These are phyloP conservation scores for Trichoderma virens DNA, from an alignment of 495 filamentous ascomycete genomes.

Conservation along the genomic window DNA sequence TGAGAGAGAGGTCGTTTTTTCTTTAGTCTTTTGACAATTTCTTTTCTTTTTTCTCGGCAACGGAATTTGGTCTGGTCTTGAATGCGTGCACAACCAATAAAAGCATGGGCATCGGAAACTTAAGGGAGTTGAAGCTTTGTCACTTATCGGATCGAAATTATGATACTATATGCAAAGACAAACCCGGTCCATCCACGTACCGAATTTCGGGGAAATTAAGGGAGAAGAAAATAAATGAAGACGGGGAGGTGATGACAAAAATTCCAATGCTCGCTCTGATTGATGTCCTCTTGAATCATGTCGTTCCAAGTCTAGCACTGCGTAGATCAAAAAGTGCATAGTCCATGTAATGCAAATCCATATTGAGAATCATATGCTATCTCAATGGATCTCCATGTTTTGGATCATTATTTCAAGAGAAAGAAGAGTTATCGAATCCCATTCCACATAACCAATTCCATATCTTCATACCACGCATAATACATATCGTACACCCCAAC, in stretches of 20 bases:
- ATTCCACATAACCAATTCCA: neutral
- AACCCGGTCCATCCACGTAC: conserved; percentile 4
- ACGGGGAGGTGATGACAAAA: neutral
- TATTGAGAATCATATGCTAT: neutral
- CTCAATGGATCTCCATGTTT: neutral
- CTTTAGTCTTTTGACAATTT: neutral
- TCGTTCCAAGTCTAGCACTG: too few species aligned
- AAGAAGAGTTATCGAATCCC: neutral
- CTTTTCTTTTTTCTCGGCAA: neutral
- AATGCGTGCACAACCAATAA: conserved; percentile 18
- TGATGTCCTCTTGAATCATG: neutral
- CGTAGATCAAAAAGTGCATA: too few species aligned
- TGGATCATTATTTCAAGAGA: neutral
- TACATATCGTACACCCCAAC: neutral
- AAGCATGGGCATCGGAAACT: conserved; percentile 8
- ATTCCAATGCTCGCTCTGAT: neutral
- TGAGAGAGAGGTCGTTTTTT: conserved; percentile 10
- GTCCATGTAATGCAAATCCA: too few species aligned
- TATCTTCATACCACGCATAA: neutral
- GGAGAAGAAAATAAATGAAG: neutral
- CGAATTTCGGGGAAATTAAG: neutral
- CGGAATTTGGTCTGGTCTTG: neutral
- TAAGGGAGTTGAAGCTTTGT: conserved; percentile 3
- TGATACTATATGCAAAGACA: conserved; percentile 10
- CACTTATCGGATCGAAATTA: conserved; percentile 8